phyloP scores from a whole-genome alignment of 495 filamentous ascomycete species.

The Hypoxylon lenormandii region DNA sequence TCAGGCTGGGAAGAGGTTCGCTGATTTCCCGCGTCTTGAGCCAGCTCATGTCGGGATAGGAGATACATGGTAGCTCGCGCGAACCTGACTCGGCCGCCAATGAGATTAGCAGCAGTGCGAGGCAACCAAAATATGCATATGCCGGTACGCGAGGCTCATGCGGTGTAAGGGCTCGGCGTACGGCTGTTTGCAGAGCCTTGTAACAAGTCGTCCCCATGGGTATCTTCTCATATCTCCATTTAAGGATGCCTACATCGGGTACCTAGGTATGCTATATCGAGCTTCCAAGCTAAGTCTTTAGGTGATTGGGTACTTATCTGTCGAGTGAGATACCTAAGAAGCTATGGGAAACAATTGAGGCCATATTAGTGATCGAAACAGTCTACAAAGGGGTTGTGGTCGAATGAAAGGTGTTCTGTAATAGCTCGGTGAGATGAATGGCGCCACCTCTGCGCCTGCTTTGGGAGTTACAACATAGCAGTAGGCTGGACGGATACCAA shows the following conservation, averaged over 20 bases:
- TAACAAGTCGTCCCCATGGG: background rate
- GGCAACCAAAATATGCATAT: conserved; percentile 12
- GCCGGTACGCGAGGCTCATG: conserved; percentile 37
- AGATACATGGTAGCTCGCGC: background rate
- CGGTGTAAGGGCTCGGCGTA: conserved; percentile 7
- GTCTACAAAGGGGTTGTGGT: background rate
- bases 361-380: no score
- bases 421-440: conserved; percentile 1
- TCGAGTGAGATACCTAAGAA: no score
- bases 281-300: no score
- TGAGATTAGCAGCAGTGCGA: background rate
- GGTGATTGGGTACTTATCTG: no score
- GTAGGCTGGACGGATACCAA: background rate
- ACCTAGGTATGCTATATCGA: no score
- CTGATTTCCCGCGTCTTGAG: conserved; percentile 8
- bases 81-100: background rate
- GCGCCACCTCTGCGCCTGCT: background rate
- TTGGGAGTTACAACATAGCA: background rate
- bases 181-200: conserved; percentile 31
- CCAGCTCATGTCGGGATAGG: conserved; percentile 6
- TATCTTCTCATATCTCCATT: no score
- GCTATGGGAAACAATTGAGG: no score
- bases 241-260: no score
- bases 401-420: background rate
- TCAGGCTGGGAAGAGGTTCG: conserved; percentile 10